These are phyloP conservation scores for Colletotrichum gloeosporioides DNA, from an alignment of 2,329 filamentous ascomycete species.

Conservation along the genomic window DNA sequence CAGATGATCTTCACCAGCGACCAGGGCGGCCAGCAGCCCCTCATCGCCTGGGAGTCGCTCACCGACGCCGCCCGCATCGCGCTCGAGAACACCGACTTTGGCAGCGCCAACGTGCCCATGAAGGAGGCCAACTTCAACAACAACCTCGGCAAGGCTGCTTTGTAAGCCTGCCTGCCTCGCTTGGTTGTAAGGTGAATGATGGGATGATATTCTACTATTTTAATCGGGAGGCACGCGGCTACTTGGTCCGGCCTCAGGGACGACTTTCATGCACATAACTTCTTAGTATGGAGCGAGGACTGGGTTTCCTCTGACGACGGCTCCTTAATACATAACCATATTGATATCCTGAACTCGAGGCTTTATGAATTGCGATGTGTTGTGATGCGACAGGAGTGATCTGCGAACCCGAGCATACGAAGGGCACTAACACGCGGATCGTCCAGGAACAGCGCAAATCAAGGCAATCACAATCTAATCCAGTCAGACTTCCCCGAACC, in stretches of 20 bases:
- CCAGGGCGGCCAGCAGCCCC: conserved; percentile 40
- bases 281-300: not conserved
- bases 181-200: not conserved
- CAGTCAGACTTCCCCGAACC: not conserved
- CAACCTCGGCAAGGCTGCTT: conserved; percentile 20
- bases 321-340: conserved; percentile 3
- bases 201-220: not conserved
- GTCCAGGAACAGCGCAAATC: not conserved
- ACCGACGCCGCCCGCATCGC: conserved; percentile 36
- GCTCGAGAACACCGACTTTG: conserved; percentile 42
- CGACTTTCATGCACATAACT: conserved; percentile 10
- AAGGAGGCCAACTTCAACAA: conserved; percentile 20
- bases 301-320: not conserved
- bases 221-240: not conserved
- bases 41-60: conserved; percentile 45
- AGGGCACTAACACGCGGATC: not conserved
- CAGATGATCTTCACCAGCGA: conserved; percentile 36
- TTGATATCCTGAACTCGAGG: not conserved
- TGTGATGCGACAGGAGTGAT: not conserved
- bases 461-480: not conserved
- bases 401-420: not conserved
- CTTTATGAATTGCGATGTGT: not conserved
- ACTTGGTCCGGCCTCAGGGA: not conserved
- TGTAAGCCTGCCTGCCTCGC: not conserved
- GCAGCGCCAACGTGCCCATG: conserved; percentile 44